Evolutionary conservation across 2,329 filamentous ascomycete species (phyloP), one percentile per base, ranked within the genome.

Genomic region (Cercospora citrullina): DNA sequence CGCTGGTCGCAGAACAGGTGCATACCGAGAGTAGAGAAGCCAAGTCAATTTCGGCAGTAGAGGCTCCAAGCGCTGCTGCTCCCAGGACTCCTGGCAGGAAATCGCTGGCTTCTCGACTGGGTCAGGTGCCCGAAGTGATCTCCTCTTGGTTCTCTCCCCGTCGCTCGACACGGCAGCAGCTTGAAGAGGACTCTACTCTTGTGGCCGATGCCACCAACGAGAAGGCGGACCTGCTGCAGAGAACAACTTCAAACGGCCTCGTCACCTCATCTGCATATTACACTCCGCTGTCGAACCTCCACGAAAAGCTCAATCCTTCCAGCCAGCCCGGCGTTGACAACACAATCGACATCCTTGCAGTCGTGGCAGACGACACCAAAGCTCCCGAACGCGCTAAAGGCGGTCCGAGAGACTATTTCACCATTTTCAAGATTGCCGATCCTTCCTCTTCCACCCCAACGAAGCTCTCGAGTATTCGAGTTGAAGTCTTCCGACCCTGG

Each of bases 401-500:
- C 10, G 83, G 83, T 0, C 81, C 81, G 0, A 77, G 78, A 64
- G 80, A 85, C 73, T 83, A 77, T 74, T 79, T 72, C 68, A 84
- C 81, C 0, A 77, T 79, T 4, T 75, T 84, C 55, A 73, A 75
- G 64, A 74, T 84, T 68, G 78, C 79, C 0, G 83, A 84, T 60
- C 67, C 75, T 1, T 75, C 78, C 68, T 12, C 60, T 12, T 30
- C 36, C 2, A 53, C 67, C 0, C 70, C 68, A 9, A 66, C 77
- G 23, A 59, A 42, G 14, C 9, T n/a, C 3, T 16, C 31, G 2
- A 12, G 14, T 53, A 59, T 23, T 8, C 66, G 70, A 14, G 81
- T 84, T 0, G 79, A 82, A 48, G 72, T 83, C 31, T 85, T 82
- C 74, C 77, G 83, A 0, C 79, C 81, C 0, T 82, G 79, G 73